These are phyloP conservation scores for Cryptococcus sp. DNA, from an alignment of 1,284 basidiomycete genomes.

Conservation along the genomic window DNA sequence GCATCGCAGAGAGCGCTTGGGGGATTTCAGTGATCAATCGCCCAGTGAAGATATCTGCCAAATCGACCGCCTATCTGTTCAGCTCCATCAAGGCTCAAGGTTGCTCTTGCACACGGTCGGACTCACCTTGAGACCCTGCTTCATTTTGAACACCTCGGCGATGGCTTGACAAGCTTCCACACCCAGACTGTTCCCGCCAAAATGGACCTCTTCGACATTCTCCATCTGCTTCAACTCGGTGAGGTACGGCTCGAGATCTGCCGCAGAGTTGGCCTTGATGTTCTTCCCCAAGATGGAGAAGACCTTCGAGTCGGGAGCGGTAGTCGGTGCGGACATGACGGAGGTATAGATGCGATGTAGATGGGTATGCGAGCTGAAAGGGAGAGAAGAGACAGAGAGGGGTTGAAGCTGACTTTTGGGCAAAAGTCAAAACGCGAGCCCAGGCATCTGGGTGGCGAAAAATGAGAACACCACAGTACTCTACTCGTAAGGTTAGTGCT, in stretches of 20 bases:
- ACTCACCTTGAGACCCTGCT: conserved; percentile 64
- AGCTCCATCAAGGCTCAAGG: background rate
- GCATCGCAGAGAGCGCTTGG: conserved; percentile 77
- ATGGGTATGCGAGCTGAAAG: no score
- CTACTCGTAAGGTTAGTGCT: no score
- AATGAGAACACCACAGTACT: no score
- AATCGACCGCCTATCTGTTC: conserved; percentile 70
- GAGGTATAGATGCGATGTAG: background rate
- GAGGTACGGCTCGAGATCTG: conserved; percentile 74
- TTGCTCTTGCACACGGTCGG: background rate
- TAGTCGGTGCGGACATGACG: conserved; percentile 5
- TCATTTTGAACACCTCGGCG: conserved; percentile 69
- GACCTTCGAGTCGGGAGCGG: conserved; percentile 7
- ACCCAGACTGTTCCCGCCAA: conserved; percentile 95
- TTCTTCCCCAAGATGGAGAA: conserved; percentile 67
- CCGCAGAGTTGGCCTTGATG: conserved; percentile 74
- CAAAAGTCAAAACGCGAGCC: conserved; percentile 1
- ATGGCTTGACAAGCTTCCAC: conserved; percentile 84
- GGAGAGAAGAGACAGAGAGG: background rate
- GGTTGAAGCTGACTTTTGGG: background rate
- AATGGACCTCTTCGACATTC: conserved; percentile 76
- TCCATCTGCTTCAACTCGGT: conserved; percentile 58
- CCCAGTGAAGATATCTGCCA: conserved; percentile 97
- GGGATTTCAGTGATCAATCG: conserved; percentile 95
- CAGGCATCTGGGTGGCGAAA: no score